Evolutionary conservation across 352 stramenopile species (phyloP), one percentile per base, ranked within the genome.

Genomic region (Globisporangium uncinulatum): DNA sequence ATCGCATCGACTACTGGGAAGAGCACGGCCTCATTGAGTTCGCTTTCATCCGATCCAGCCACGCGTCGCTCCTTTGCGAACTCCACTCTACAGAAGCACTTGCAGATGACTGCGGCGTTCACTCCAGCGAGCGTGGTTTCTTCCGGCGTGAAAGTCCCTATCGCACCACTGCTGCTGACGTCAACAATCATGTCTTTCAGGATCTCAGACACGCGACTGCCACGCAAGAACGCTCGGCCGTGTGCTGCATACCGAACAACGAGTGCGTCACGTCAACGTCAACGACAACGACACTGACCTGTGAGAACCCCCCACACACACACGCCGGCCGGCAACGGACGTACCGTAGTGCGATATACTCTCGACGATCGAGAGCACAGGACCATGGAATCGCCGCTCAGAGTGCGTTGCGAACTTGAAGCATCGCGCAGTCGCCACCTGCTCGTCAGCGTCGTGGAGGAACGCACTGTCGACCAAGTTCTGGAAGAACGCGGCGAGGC

Each of bases 321-420:
- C 4, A 20, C 17, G 1, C 36, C 5, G 32, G 6, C 8, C 11
- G 1, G 34, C 6, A 36, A 2, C 9, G 4, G 44, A 47, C 53
- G 6, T 69, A 87, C 76, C 70, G 42, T 69, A 65, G 13, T 69
- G 62, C 3, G 79, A 89, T 24, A 86, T 73, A 9, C 53, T 73
- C 47, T 83, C 74, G 4, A 83, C 15, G 36, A 81, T 84, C 11
- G 71, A 62, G 4, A 89, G 74, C 46, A 70, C 47, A 9, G 63
- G 65, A 0, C 49, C 52, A 46, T 86, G 74, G 24, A 72, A 85
- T 8, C 70, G 62, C 20, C 73, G 57, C 17, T 86, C 72, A 0
- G 59, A 11, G 47, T 79, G 70, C 5, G 49, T 31, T 3, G 67
- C 50, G 32, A 82, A 74, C 20, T 46, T 29, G 2, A 85, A 55